These are phyloP conservation scores for Microdochium nivale DNA, from an alignment of 2,329 filamentous ascomycete genomes.

Conservation along the genomic window DNA sequence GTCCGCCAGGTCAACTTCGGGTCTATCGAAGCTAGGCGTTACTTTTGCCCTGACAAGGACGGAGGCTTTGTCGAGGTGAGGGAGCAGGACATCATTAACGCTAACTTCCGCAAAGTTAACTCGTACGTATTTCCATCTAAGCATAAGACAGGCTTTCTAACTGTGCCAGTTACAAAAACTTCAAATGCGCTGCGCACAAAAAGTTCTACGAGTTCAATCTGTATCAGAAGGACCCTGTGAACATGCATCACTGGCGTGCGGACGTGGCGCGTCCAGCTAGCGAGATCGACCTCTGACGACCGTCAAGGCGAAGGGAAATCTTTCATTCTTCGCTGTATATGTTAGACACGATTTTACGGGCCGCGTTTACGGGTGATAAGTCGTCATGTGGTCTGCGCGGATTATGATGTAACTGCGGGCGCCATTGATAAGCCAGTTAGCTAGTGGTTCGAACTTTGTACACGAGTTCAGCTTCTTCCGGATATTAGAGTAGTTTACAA, in stretches of 20 bases:
- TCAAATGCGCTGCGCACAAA: constrained; percentile 30
- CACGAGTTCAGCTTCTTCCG: neutral
- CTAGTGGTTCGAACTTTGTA: neutral
- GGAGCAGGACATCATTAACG: constrained; percentile 27
- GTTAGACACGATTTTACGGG: neutral
- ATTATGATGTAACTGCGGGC: neutral
- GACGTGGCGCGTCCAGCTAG: constrained; percentile 29
- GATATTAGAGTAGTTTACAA: neutral
- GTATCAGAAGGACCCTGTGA: constrained; percentile 36
- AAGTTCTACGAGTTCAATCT: constrained; percentile 41
- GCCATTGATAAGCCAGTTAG: neutral
- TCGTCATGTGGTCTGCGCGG: neutral
- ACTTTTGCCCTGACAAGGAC: constrained; percentile 22
- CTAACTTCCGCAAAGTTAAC: constrained; percentile 35
- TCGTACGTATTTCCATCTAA: constrained; percentile 19
- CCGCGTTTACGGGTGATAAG: neutral
- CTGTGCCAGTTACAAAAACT: constrained; percentile 31
- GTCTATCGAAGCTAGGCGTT: constrained; percentile 30
- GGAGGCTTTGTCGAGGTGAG: constrained; percentile 21
- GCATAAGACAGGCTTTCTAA: constrained; percentile 13
- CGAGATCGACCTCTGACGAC: constrained; percentile 26
- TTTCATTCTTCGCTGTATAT: neutral
- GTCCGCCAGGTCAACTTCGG: constrained; percentile 36
- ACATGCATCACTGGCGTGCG: constrained; percentile 33
- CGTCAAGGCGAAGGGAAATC: neutral